Percentiles rank a stretch among this genome's conserved stretches.
These are phyloP conservation scores for Venturia effusa DNA, from an alignment of 2,329 filamentous ascomycete genomes.

Conservation along the genomic window DNA sequence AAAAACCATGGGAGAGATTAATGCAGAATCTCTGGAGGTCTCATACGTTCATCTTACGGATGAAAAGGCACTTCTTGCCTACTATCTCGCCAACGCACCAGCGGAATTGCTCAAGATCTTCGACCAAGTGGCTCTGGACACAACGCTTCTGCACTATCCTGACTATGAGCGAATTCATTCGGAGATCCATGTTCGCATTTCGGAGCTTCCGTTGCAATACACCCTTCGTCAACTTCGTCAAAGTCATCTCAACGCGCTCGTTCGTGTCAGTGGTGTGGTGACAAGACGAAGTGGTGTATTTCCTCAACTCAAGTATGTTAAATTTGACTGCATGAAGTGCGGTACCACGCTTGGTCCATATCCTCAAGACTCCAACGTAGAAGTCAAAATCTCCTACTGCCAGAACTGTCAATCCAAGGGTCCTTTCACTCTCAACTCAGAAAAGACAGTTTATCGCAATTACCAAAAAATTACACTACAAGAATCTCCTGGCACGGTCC, in stretches of 20 bases:
- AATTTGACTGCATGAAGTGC: constrained; percentile 94
- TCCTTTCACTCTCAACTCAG: constrained; percentile 89
- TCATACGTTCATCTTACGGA: constrained; percentile 87
- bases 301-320: constrained; percentile 95
- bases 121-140: constrained; percentile 93
- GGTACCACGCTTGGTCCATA: constrained; percentile 87
- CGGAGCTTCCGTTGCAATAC: constrained; percentile 87
- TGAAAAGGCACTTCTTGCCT: constrained; percentile 86
- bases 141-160: constrained; percentile 88
- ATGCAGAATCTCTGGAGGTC: constrained; percentile 91
- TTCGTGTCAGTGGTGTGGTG: constrained; percentile 89
- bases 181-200: constrained; percentile 95
- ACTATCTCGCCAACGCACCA: constrained; percentile 91
- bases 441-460: constrained; percentile 96
- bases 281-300: constrained; percentile 92
- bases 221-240: constrained; percentile 92
- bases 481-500: constrained; percentile 93
- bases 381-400: constrained; percentile 93
- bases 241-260: constrained; percentile 88
- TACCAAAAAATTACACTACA: constrained; percentile 97
- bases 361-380: constrained; percentile 91
- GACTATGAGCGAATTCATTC: constrained; percentile 97
- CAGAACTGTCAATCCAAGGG: constrained; percentile 93
- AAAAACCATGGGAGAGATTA: constrained; percentile 89
- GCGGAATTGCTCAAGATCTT: constrained; percentile 94